phyloP scores from a whole-genome alignment of 2,329 filamentous ascomycete genomes.

The Ophiocordyceps camponoti-rufipedis region DNA sequence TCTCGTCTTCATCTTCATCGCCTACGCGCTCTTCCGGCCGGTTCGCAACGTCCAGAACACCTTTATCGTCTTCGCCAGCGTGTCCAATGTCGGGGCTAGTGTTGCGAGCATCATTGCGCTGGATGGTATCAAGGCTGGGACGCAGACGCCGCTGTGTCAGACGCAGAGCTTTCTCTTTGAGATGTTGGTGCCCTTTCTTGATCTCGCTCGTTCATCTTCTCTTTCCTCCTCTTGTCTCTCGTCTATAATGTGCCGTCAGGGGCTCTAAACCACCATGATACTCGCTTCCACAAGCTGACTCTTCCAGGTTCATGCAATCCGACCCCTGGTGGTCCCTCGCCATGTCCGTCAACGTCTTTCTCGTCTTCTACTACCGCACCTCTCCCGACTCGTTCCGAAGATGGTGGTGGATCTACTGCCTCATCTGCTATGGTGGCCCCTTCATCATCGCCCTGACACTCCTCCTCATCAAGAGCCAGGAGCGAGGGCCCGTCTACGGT shows the following conservation, averaged over 20 bases:
- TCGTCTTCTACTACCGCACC: conserved; percentile 44
- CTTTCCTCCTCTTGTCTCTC: background rate
- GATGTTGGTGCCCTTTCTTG: conserved; percentile 32
- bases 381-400: conserved; percentile 50
- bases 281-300: conserved; percentile 12
- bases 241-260: background rate
- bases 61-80: conserved; percentile 42
- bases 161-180: conserved; percentile 44
- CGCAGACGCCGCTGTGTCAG: conserved; percentile 39
- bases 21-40: conserved; percentile 30
- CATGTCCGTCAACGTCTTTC: conserved; percentile 68
- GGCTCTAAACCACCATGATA: too few relatives aligned
- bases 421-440: conserved; percentile 55
- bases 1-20: conserved; percentile 31
- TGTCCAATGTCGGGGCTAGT: conserved; percentile 40
- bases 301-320: conserved; percentile 53
- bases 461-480: conserved; percentile 31
- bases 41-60: conserved; percentile 41
- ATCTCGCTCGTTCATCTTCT: background rate
- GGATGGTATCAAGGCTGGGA: conserved; percentile 38
- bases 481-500: conserved; percentile 28
- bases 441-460: conserved; percentile 48
- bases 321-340: conserved; percentile 63
- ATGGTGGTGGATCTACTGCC: conserved; percentile 52
- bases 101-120: conserved; percentile 54